A percentile compares a stretch with the other conserved stretches of the same genome.
phyloP scores from a whole-genome alignment of 768 basidiomycete species.

The Leccinum disarticulatum region DNA sequence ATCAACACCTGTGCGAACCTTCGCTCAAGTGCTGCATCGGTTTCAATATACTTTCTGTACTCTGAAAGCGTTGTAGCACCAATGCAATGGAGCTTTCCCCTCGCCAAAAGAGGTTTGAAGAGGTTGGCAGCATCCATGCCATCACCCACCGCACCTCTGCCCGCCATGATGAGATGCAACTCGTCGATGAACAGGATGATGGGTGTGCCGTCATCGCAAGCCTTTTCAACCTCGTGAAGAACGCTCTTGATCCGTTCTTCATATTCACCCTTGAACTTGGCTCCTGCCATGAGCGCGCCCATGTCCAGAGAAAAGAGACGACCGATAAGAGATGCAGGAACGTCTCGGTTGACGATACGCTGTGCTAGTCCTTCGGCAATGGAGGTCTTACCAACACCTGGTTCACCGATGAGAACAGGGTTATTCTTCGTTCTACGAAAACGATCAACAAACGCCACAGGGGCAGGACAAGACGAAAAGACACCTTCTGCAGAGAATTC shows the following conservation, averaged over 20 bases:
- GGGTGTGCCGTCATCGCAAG: slow-evolving; percentile 68
- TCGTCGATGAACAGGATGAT: slow-evolving; percentile 97
- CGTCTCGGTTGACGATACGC: slow-evolving; percentile 92
- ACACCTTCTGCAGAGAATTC: slow-evolving; percentile 81
- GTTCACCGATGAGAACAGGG: slow-evolving; percentile 94
- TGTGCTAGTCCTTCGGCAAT: slow-evolving; percentile 96
- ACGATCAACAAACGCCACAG: slow-evolving; percentile 9
- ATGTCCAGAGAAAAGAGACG: slow-evolving; percentile 87
- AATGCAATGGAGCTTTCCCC: slow-evolving; percentile 75
- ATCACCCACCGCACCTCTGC: slow-evolving; percentile 74
- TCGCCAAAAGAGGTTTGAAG: slow-evolving; percentile 89
- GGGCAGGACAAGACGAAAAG: not conserved
- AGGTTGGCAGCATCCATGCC: slow-evolving; percentile 95
- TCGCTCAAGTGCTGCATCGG: slow-evolving; percentile 86
- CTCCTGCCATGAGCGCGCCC: slow-evolving; percentile 93
- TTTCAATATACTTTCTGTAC: slow-evolving; percentile 92
- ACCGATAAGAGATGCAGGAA: slow-evolving; percentile 70
- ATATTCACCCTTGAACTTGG: slow-evolving; percentile 93
- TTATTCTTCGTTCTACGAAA: slow-evolving; percentile 87
- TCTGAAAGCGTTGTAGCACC: slow-evolving; percentile 93
- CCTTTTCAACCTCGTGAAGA: slow-evolving; percentile 90
- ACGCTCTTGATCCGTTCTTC: slow-evolving; percentile 95
- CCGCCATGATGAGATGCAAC: slow-evolving; percentile 91
- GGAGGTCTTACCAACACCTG: slow-evolving; percentile 94
- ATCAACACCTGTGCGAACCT: slow-evolving; percentile 92